Evolutionary conservation across 2,329 filamentous ascomycete genomes (phyloP).

Genomic region (Aspergillus sp.): DNA sequence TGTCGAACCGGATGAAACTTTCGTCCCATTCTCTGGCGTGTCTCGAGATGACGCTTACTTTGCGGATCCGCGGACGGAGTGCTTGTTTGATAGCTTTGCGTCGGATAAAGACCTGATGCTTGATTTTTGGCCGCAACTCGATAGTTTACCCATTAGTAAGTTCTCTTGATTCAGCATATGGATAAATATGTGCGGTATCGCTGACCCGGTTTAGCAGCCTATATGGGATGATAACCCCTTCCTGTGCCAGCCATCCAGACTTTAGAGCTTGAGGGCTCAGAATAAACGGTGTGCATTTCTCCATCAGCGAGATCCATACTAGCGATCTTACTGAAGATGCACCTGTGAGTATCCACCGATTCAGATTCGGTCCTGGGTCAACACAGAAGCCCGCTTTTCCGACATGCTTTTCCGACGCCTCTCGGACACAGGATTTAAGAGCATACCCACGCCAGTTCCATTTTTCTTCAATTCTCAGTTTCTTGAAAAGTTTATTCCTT

Average conservation of each 20-base stretch:
- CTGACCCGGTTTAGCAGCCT: not conserved
- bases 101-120: conserved; percentile 21
- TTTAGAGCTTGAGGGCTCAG: not conserved
- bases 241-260: no score
- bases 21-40: not conserved
- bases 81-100: conserved; percentile 19
- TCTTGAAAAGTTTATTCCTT: not conserved
- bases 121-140: conserved; percentile 29
- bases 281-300: not conserved
- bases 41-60: conserved; percentile 1
- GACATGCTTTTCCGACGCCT: conserved; percentile 9
- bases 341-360: not conserved
- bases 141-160: conserved; percentile 27
- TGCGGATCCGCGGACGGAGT: conserved; percentile 17
- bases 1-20: not conserved
- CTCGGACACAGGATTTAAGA: conserved; percentile 1
- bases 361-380: not conserved
- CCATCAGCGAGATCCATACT: not conserved
- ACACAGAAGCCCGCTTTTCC: not conserved
- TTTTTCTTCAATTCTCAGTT: not conserved
- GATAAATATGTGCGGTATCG: no score
- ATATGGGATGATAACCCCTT: not conserved
- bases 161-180: not conserved
- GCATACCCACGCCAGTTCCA: not conserved
- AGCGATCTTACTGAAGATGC: not conserved